A percentile compares a stretch with the other conserved stretches of the same genome.
phyloP scores from a whole-genome alignment of 1,284 basidiomycete species.

The Apiotrichum siamense region DNA sequence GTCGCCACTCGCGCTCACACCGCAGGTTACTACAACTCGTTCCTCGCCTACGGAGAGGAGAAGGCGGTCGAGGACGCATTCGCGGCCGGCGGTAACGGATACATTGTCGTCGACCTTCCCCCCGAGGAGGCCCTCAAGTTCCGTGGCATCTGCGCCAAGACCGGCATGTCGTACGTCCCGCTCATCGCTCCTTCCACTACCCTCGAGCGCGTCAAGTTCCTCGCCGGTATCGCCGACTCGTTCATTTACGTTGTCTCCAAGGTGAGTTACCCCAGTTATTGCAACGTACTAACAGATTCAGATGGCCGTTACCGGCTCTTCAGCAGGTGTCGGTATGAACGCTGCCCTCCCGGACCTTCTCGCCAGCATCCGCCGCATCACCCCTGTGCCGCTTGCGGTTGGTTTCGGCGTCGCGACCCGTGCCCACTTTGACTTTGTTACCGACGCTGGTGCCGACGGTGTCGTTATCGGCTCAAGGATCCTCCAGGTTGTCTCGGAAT shows the following conservation, averaged over 20 bases:
- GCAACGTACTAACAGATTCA: conserved; percentile 40
- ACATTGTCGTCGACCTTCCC: conserved; percentile 95
- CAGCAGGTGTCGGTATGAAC: conserved; percentile 66
- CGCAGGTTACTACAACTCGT: conserved; percentile 95
- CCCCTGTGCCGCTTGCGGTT: conserved; percentile 79
- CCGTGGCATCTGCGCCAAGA: conserved; percentile 74
- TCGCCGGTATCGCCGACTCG: conserved; percentile 86
- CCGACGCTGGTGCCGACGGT: conserved; percentile 81
- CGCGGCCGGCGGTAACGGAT: conserved; percentile 90
- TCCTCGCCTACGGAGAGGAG: conserved; percentile 91
- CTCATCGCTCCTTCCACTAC: conserved; percentile 93
- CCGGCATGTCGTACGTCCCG: conserved; percentile 90
- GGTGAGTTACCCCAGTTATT: conserved; percentile 49
- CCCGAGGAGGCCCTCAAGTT: conserved; percentile 93
- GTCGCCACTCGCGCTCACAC: conserved; percentile 6
- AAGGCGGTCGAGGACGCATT: conserved; percentile 82
- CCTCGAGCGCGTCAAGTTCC: conserved; percentile 77
- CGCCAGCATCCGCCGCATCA: conserved; percentile 61
- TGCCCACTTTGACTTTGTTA: conserved; percentile 80
- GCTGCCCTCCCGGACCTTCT: conserved; percentile 71
- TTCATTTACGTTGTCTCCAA: conserved; percentile 97
- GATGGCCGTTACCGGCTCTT: conserved; percentile 98
- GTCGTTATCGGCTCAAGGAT: conserved; percentile 90
- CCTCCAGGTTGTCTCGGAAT: conserved; percentile 67
- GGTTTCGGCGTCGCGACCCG: conserved; percentile 95